Conservation (phyloP, 2,329 filamentous ascomycete genomes). For the Macroventuria anomochaeta region DNA sequence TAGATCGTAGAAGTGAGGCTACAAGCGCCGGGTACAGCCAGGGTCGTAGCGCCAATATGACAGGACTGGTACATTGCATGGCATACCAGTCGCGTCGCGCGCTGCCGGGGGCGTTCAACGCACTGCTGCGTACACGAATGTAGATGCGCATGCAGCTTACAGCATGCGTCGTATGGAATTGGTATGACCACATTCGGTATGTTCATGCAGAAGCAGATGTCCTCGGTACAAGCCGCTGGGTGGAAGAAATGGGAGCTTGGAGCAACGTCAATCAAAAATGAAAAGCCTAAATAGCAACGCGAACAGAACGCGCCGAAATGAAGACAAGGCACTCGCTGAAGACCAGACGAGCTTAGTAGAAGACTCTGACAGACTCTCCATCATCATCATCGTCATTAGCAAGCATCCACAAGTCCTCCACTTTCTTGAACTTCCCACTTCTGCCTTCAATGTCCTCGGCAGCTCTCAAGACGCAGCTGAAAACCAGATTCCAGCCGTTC, state of each 20-base stretch:
- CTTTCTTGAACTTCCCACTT: slow-evolving; percentile 24
- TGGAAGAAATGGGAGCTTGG: no score
- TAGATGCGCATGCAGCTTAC: not conserved
- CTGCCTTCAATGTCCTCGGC: slow-evolving; percentile 33
- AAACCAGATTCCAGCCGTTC: slow-evolving; percentile 42
- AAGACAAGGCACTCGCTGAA: not conserved
- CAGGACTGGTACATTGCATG: not conserved
- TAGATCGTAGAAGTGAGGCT: slow-evolving; percentile 5
- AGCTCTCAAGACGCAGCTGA: slow-evolving; percentile 39
- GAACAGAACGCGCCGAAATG: not conserved
- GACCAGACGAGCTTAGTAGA: slow-evolving; percentile 31
- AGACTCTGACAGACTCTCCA: slow-evolving; percentile 29
- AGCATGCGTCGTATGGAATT: not conserved
- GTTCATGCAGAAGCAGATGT: not conserved
- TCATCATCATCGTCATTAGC: slow-evolving; percentile 27
- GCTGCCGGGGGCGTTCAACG: not conserved
- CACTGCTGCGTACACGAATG: not conserved
- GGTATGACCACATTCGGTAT: not conserved
- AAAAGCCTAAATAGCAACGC: not conserved
- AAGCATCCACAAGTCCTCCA: slow-evolving; percentile 36
- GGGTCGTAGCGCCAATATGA: not conserved
- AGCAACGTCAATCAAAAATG: no score
- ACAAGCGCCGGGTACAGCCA: not conserved
- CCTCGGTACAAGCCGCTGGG: not conserved
- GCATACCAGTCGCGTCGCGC: not conserved